phyloP scores from a whole-genome alignment of 441 rosid species.

The Isatis lusitanica region DNA sequence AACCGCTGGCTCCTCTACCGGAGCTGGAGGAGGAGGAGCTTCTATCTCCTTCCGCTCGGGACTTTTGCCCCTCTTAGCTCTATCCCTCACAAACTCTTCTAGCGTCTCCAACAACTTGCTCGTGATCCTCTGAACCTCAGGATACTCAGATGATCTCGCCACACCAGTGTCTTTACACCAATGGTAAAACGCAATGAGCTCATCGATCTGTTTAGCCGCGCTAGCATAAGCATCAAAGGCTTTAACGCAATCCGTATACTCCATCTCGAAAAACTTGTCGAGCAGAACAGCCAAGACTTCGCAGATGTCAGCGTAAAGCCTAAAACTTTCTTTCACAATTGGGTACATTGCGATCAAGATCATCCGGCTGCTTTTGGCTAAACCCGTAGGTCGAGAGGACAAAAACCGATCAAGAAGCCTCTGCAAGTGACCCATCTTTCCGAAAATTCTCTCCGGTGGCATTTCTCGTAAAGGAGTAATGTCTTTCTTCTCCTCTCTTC shows the following conservation, averaged over 20 bases:
- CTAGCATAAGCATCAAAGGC: constrained; percentile 83
- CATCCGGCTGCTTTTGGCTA: constrained; percentile 77
- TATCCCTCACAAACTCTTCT: constrained; percentile 92
- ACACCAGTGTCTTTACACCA: constrained; percentile 95
- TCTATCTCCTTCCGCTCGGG: constrained; percentile 70
- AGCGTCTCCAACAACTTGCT: constrained; percentile 83
- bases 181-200: constrained; percentile 67
- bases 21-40: constrained; percentile 49
- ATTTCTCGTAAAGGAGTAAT: constrained; percentile 84
- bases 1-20: constrained; percentile 55
- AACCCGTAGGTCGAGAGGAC: constrained; percentile 78
- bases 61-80: constrained; percentile 80
- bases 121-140: constrained; percentile 93
- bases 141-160: constrained; percentile 90
- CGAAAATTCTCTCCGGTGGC: constrained; percentile 80
- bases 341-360: constrained; percentile 75
- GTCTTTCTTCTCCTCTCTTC: constrained; percentile 44
- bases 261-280: constrained; percentile 93
- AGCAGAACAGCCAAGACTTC: constrained; percentile 90
- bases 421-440: constrained; percentile 85
- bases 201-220: constrained; percentile 89
- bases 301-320: constrained; percentile 79
- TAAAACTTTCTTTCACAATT: constrained; percentile 82
- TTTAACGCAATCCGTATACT: constrained; percentile 81
- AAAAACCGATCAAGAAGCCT: constrained; percentile 81